These are phyloP conservation scores for Sporothrix pseudoabietina DNA, from an alignment of 2,329 filamentous ascomycete species.

Conservation along the genomic window DNA sequence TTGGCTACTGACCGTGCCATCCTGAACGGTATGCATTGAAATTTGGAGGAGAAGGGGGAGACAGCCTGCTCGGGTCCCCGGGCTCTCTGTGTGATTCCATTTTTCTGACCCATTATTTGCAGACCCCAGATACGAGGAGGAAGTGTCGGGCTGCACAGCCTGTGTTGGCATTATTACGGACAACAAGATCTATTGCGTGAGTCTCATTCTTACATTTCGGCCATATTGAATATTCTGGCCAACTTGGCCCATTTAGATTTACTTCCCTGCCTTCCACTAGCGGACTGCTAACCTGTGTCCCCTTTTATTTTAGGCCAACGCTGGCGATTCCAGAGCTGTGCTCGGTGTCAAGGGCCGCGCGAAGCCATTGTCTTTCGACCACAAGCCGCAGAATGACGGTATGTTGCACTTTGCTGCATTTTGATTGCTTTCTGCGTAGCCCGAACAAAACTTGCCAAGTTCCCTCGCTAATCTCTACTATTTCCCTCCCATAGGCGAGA, in stretches of 20 bases:
- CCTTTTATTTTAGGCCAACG: constrained; percentile 72
- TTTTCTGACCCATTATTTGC: constrained; percentile 34
- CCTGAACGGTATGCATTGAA: constrained; percentile 71
- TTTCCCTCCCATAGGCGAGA: constrained; percentile 67
- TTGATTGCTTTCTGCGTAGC: background rate
- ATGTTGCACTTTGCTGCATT: constrained; percentile 36
- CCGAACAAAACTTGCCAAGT: constrained; percentile 30
- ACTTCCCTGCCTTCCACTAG: background rate
- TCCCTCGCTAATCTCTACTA: constrained; percentile 10
- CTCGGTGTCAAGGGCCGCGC: constrained; percentile 95
- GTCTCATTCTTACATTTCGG: constrained; percentile 46
- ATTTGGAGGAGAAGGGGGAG: background rate
- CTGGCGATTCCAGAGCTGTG: constrained; percentile 92
- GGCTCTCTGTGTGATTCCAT: background rate
- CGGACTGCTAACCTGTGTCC: background rate
- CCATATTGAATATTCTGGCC: background rate
- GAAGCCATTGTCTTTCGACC: constrained; percentile 97
- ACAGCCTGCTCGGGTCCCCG: background rate
- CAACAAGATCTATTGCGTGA: constrained; percentile 92
- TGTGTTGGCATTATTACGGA: constrained; percentile 86
- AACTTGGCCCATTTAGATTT: background rate
- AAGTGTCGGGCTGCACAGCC: constrained; percentile 96
- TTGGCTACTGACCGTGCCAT: constrained; percentile 95
- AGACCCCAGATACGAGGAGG: constrained; percentile 97
- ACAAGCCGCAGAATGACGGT: constrained; percentile 99